Evolutionary conservation across 2,329 filamentous ascomycete genomes (phyloP), one percentile per base, ranked within the genome.

Genomic region (Fusarium tupiense): DNA sequence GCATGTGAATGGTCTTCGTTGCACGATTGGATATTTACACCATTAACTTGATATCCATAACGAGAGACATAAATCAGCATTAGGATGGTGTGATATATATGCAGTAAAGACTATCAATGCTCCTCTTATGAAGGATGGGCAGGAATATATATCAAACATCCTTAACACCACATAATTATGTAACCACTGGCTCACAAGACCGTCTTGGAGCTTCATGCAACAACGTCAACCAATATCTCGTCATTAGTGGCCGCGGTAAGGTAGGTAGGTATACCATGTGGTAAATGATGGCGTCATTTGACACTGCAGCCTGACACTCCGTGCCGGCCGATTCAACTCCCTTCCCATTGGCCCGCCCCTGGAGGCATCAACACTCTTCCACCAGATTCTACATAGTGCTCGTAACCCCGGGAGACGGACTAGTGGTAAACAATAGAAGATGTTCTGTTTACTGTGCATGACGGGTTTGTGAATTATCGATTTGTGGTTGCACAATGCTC

Each of bases 321-420:
- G 20, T 13, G 46, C 35, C 22, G 22, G 20, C 41, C 40, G 31
- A 31, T 50, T 22, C 40, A 38, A 24, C 13, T 35, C 40, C n/a
- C 35, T 3, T 33, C 46, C n/a, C 35, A 3, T 33, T 11, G 38
- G 26, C 26, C 29, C 22, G 41, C 63, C 46, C 40, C 41, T 40
- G 58, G 52, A 65, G 31, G 26, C 40, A 20, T 19, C 37, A 20
- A 35, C 60, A 70, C 66, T 60, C 53, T 59, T 70, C 60, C n/a
- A 60, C 37, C 13, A 70, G 6, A 47, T 56, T 70, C 59, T 54
- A 31, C 20, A 17, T 5, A 53, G 44, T 14, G 7, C 20, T 24
- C 13, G 37, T 65, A 60, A 9, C 31, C 24, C 24, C 12, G 12
- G 43, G 31, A 37, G 29, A 60, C 24, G 29, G 22, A 24, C n/a